A percentile compares a stretch with the other conserved stretches of the same genome.
Conservation (phyloP, 257 asterid genomes). For the Solanum pinnatisectum region DNA sequence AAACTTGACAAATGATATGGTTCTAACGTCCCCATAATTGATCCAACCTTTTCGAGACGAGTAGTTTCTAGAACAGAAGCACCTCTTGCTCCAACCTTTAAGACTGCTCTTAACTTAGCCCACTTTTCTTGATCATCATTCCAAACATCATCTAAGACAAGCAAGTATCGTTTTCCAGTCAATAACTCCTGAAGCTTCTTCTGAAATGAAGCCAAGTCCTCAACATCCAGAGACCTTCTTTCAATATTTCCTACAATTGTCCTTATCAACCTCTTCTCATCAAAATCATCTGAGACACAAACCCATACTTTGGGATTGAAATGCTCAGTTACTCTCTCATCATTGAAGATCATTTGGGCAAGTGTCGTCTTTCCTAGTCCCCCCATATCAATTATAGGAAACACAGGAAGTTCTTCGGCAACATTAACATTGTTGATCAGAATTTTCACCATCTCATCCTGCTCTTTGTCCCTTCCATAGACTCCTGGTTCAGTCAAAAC, state of each 20-base stretch:
- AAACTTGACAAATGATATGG: background rate
- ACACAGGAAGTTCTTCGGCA: background rate
- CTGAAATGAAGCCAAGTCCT: background rate
- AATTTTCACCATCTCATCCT: background rate
- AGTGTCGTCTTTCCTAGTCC: background rate
- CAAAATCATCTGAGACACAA: background rate
- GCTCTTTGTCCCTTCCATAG: background rate
- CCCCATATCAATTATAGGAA: background rate
- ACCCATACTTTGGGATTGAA: background rate
- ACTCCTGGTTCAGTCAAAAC: background rate
- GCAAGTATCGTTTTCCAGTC: background rate
- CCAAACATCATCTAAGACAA: background rate
- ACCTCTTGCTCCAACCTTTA: conserved; percentile 10
- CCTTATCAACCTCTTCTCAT: background rate
- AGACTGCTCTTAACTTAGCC: background rate
- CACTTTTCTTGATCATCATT: background rate
- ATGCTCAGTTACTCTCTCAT: background rate
- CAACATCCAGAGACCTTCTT: background rate
- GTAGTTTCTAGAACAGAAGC: conserved; percentile 18
- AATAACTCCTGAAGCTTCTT: background rate
- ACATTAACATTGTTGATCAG: background rate
- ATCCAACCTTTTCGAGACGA: background rate
- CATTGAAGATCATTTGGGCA: background rate
- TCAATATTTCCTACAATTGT: background rate
- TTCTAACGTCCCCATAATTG: background rate